Base-by-base conservation (phyloP, 2,329 filamentous ascomycete species). In the Ceratocystis alfenasii region DNA sequence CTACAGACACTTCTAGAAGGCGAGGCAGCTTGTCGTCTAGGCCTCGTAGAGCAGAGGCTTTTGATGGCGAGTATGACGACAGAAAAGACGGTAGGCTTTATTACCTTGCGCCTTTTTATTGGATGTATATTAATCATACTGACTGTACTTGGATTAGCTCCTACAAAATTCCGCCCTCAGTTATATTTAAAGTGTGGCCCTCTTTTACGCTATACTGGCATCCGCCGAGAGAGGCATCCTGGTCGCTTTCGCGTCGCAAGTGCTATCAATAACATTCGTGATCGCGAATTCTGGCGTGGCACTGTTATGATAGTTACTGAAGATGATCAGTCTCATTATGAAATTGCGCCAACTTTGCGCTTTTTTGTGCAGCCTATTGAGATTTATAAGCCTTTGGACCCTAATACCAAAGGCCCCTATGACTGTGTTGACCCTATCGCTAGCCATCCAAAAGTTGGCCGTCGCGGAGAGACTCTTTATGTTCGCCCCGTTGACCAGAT, bases 251-350 rank as follows among this genome's bases (percentile, higher is more conserved):
- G 74, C 72, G n/a, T 30, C 4, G 33, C 17, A 28, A 59, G 55
- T 30, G 25, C 55, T 8, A 28, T 36, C 30, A 36, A 7, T n/a
- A 66, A 73, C 70, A 66, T 72, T 12, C 65, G 72, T 0, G 86
- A 90, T 55, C 83, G 85, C 63, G 90, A 96, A 71, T 85, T 93
- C 22, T 99, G 94, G 94, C 85, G 92, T 74, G 94, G 94, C 4
- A 95, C 86, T 68, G 82, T 97, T 66, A 91, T 99, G 90, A 96
- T 99, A 71, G 91, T 99, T 25, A 97, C 94, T 0, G 82, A 86
- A 64, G 93, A 99, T 72, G 81, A 84, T 1, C 83, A 87, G 50
- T 97, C 93, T 1, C 88, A 87, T 0, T 96, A 96, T 72, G 83
- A 86, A 57, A 86, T 90, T 61, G 82, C 82, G 0, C 94, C 94